phyloP scores from a whole-genome alignment of 441 rosid genomes.

The Erysimum cheiri region DNA sequence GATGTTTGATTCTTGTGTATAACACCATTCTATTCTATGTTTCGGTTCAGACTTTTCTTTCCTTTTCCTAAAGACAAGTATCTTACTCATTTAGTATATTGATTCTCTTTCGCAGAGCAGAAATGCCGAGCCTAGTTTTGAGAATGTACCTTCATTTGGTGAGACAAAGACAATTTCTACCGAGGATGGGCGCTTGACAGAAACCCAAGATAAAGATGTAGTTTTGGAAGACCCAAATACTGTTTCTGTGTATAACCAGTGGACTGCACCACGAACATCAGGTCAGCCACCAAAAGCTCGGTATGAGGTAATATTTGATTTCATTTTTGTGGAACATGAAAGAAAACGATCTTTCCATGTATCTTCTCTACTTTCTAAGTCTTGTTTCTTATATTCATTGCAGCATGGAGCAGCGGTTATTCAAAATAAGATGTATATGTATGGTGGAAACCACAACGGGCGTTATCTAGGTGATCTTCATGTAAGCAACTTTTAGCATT shows the following conservation, averaged over 20 bases:
- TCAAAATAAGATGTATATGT: slow-evolving; percentile 90
- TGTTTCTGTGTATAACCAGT: slow-evolving; percentile 80
- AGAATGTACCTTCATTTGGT: slow-evolving; percentile 65
- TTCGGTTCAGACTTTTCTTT: slow-evolving; percentile 2
- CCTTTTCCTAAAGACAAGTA: slow-evolving; percentile 16
- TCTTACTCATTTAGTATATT: slow-evolving; percentile 34
- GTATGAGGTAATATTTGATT: slow-evolving; percentile 67
- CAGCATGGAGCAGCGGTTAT: slow-evolving; percentile 95
- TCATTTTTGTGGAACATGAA: slow-evolving; percentile 30
- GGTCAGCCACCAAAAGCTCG: slow-evolving; percentile 92
- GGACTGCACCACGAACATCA: slow-evolving; percentile 77
- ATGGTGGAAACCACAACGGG: slow-evolving; percentile 98
- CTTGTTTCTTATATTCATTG: slow-evolving; percentile 31
- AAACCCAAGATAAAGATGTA: slow-evolving; percentile 87
- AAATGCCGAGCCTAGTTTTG: slow-evolving; percentile 59
- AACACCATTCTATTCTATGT: slow-evolving; percentile 14
- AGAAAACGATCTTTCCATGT: slow-evolving; percentile 18
- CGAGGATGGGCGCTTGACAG: slow-evolving; percentile 65
- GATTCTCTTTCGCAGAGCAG: slow-evolving; percentile 53
- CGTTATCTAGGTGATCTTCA: slow-evolving; percentile 94
- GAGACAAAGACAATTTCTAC: slow-evolving; percentile 70
- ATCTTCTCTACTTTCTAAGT: slow-evolving; percentile 42
- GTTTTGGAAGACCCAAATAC: slow-evolving; percentile 78
- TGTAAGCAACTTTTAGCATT: slow-evolving; percentile 61
- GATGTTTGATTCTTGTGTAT: background rate